Conservation (phyloP, 306 rosid species). For the Cucurbita argyrosperma region DNA sequence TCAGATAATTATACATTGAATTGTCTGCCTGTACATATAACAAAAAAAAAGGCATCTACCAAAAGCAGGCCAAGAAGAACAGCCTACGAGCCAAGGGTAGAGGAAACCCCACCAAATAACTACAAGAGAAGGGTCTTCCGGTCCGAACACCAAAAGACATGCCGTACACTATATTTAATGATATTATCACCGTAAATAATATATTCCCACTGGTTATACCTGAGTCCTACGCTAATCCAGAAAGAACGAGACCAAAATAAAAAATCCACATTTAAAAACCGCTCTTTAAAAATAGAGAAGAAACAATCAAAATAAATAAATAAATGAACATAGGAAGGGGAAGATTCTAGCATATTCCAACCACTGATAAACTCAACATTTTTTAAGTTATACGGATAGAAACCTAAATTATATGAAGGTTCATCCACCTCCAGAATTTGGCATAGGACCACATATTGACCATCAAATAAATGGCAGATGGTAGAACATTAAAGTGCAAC, state of each 20-base stretch:
- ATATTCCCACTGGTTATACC: not conserved
- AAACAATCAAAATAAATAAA: no score
- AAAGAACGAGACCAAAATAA: not conserved
- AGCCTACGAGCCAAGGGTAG: no score
- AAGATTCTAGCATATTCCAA: not conserved
- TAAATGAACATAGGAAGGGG: not conserved
- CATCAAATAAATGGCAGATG: not conserved
- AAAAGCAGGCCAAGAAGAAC: not conserved
- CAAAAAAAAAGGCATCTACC: not conserved
- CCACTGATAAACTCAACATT: not conserved
- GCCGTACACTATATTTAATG: not conserved
- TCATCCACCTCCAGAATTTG: not conserved
- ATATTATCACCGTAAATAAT: not conserved
- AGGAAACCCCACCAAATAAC: not conserved
- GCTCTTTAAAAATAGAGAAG: not conserved
- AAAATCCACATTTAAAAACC: not conserved
- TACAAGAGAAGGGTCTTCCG: not conserved
- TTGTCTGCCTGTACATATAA: not conserved
- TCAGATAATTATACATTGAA: not conserved
- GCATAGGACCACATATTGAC: not conserved
- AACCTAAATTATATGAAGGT: not conserved
- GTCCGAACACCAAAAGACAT: not conserved
- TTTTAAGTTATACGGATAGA: not conserved
- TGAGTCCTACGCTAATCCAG: not conserved
- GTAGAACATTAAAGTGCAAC: not conserved